phyloP scores from a whole-genome alignment of 2,329 filamentous ascomycete species.

The Diaporthe amygdali region DNA sequence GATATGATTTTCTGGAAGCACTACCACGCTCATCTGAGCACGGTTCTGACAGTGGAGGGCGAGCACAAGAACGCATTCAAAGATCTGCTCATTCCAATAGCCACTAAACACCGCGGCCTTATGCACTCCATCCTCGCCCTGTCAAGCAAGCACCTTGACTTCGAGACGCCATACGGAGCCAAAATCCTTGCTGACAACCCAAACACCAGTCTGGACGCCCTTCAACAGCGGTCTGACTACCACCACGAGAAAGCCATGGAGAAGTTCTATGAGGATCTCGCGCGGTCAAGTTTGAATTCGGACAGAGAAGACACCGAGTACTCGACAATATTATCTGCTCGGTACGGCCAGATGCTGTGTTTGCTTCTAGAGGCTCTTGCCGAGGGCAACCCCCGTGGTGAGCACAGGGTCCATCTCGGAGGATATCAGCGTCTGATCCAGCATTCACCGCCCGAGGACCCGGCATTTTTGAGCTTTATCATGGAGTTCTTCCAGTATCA shows the following conservation, averaged over 20 bases:
- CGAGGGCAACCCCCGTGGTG: conserved; percentile 63
- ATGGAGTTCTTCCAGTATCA: conserved; percentile 89
- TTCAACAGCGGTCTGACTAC: conserved; percentile 57
- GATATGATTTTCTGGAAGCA: conserved; percentile 84
- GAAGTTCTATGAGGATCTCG: conserved; percentile 55
- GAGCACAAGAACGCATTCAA: conserved; percentile 86
- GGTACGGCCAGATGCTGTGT: conserved; percentile 69
- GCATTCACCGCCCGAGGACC: conserved; percentile 64
- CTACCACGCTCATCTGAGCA: conserved; percentile 80
- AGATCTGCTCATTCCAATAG: conserved; percentile 82
- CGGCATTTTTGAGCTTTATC: conserved; percentile 67
- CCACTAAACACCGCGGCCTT: conserved; percentile 77
- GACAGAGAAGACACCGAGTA: conserved; percentile 50
- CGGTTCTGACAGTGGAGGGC: conserved; percentile 80
- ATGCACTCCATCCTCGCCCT: conserved; percentile 92
- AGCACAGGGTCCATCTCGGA: conserved; percentile 80
- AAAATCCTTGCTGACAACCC: conserved; percentile 58
- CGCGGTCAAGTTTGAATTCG: conserved; percentile 36
- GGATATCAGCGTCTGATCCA: conserved; percentile 77
- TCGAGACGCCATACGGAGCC: conserved; percentile 59
- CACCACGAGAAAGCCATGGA: conserved; percentile 62
- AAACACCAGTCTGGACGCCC: conserved; percentile 48
- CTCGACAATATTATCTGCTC: conserved; percentile 55
- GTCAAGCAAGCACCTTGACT: conserved; percentile 77
- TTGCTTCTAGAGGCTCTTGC: conserved; percentile 62